These are phyloP conservation scores for Yamadazyma philogaea DNA, from an alignment of 805 yeast genomes.

Conservation along the genomic window DNA sequence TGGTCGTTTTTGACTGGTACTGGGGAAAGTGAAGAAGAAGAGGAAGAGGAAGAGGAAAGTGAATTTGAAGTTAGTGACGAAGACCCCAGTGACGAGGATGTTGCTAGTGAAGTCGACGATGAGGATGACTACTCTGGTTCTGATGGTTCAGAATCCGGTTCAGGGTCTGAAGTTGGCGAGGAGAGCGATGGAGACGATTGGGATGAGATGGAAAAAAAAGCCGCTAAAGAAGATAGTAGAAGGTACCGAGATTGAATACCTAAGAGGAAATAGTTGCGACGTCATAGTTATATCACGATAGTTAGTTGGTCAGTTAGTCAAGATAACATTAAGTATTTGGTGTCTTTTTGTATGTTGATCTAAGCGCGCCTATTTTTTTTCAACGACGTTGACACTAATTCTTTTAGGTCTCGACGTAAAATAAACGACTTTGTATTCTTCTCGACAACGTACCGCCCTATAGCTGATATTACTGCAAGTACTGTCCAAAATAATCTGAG, in stretches of 20 bases:
- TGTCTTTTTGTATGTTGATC: neutral
- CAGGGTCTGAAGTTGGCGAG: conserved; percentile 29
- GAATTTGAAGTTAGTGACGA: conserved; percentile 68
- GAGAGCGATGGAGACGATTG: conserved; percentile 49
- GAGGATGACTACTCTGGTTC: conserved; percentile 38
- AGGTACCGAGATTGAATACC: conserved; percentile 23
- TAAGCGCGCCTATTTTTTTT: neutral
- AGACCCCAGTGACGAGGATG: conserved; percentile 61
- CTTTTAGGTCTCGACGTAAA: neutral
- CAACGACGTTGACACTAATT: neutral
- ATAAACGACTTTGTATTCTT: neutral
- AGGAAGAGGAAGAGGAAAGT: conserved; percentile 63
- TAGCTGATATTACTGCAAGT: neutral
- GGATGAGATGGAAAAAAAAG: conserved; percentile 62
- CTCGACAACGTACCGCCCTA: neutral
- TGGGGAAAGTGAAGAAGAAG: conserved; percentile 68
- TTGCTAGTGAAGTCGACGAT: conserved; percentile 50
- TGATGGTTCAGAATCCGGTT: conserved; percentile 29
- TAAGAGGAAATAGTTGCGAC: neutral
- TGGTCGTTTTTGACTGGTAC: conserved; percentile 92
- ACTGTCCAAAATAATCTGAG: neutral
- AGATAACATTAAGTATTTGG: neutral
- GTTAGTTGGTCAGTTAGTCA: neutral
- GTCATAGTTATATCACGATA: neutral
- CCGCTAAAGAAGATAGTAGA: conserved; percentile 44